Conservation (phyloP, 176 grass and related monocot genomes). For the Oryza meyeriana region DNA sequence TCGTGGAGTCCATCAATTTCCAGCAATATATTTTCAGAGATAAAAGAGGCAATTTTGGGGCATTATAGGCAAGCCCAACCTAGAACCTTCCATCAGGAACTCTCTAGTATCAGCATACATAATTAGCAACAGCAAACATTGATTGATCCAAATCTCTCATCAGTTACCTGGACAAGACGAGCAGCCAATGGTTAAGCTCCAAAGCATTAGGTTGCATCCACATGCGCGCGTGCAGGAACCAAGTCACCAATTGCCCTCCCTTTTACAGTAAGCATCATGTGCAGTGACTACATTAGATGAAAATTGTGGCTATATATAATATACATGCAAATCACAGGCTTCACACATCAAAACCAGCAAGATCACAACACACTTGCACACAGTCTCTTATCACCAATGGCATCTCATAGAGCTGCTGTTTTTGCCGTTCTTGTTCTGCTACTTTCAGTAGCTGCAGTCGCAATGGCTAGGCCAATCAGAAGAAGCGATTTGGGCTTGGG, state of each 20-base stretch:
- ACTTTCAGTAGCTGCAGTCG: background rate
- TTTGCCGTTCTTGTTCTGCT: conserved; percentile 22
- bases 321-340: conserved; percentile 4
- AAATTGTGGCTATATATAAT: conserved; percentile 40
- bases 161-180: conserved; percentile 33
- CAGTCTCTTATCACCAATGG: conserved; percentile 30
- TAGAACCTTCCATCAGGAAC: conserved; percentile 16
- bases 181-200: conserved; percentile 38
- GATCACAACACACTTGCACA: background rate
- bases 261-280: conserved; percentile 63
- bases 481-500: conserved; percentile 51
- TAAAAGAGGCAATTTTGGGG: background rate
- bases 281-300: conserved; percentile 15
- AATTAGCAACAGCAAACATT: conserved; percentile 25
- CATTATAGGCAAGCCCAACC: background rate
- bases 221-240: conserved; percentile 33
- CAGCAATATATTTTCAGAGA: background rate
- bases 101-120: background rate
- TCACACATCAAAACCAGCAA: background rate
- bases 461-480: conserved; percentile 42
- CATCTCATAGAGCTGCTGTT: conserved; percentile 10
- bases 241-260: conserved; percentile 1
- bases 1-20: background rate
- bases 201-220: conserved; percentile 59
- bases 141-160: conserved; percentile 18